A percentile compares a stretch with the other conserved stretches of the same genome.
phyloP scores from a whole-genome alignment of 805 yeast genomes.

The Kazachstania kunashirensis region DNA sequence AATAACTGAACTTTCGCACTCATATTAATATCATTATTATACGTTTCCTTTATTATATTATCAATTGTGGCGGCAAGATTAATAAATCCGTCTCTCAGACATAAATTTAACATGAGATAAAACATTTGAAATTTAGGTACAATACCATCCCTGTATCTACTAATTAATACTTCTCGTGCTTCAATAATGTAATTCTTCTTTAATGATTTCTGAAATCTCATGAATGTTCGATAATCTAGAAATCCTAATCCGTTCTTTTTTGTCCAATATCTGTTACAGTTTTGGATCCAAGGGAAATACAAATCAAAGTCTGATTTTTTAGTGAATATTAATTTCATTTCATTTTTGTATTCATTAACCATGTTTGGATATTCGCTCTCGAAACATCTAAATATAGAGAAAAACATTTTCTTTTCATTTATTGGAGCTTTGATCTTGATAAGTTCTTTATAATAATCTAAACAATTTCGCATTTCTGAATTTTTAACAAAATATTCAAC shows the following conservation, averaged over 20 bases:
- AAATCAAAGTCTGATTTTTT: slow-evolving; percentile 1
- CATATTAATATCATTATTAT: slow-evolving; percentile 4
- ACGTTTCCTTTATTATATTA: slow-evolving; percentile 10
- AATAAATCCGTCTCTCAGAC: slow-evolving; percentile 9
- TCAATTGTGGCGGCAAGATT: slow-evolving; percentile 15
- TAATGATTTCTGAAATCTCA: slow-evolving; percentile 4
- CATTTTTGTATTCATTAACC: slow-evolving; percentile 17
- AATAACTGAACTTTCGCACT: slow-evolving; percentile 21
- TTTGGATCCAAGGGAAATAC: slow-evolving; percentile 3
- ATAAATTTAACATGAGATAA: slow-evolving; percentile 14
- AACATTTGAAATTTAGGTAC: slow-evolving; percentile 16
- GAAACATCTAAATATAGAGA: slow-evolving; percentile 3
- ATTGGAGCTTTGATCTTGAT: neutral
- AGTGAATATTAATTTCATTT: slow-evolving; percentile 12
- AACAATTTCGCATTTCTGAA: slow-evolving; percentile 8
- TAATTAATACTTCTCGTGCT: slow-evolving; percentile 11
- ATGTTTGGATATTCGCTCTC: slow-evolving; percentile 15
- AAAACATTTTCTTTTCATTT: neutral
- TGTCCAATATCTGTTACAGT: neutral
- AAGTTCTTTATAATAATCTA: slow-evolving; percentile 4
- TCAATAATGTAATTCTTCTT: slow-evolving; percentile 7
- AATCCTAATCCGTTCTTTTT: slow-evolving; percentile 1
- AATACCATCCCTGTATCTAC: slow-evolving; percentile 17
- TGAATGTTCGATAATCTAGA: slow-evolving; percentile 8
- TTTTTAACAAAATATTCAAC: slow-evolving; percentile 17